Percentiles rank a stretch among this genome's conserved stretches.
Conservation (phyloP, 208 protist species). For the Trypanosoma lewisi region DNA sequence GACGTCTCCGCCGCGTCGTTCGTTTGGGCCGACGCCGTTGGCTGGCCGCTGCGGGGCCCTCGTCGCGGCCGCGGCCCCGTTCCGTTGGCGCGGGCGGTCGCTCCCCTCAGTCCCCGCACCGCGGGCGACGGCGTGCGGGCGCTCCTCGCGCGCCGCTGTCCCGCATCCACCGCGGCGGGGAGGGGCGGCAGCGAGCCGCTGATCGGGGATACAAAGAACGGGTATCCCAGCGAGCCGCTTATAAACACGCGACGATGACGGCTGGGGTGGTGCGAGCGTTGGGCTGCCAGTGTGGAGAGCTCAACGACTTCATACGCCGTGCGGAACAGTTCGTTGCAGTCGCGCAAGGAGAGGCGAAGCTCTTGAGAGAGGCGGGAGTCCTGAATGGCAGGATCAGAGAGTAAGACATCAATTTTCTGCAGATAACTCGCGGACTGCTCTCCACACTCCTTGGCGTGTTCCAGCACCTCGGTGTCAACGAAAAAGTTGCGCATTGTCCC, state of each 20-base stretch:
- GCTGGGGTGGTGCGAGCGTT: slow-evolving; percentile 30
- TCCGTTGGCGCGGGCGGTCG: no score
- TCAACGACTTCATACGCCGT: slow-evolving; percentile 34
- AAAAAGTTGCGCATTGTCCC: not conserved
- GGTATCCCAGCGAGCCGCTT: not conserved
- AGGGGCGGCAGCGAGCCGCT: not conserved
- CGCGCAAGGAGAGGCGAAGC: slow-evolving; percentile 45
- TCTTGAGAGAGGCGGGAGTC: slow-evolving; percentile 18
- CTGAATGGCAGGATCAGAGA: not conserved
- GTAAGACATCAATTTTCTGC: slow-evolving; percentile 46
- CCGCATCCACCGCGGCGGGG: not conserved
- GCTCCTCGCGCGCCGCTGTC: not conserved
- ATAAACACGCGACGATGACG: slow-evolving; percentile 20
- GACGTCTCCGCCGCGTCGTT: no score
- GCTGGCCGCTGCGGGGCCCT: no score
- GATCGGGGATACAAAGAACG: not conserved
- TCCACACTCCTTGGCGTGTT: not conserved
- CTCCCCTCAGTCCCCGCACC: no score
- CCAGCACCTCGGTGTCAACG: slow-evolving; percentile 1
- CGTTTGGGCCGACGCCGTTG: no score
- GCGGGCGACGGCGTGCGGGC: not conserved
- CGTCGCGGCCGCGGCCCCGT: no score
- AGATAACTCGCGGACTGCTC: slow-evolving; percentile 16
- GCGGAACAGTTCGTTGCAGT: slow-evolving; percentile 49
- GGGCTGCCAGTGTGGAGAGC: slow-evolving; percentile 11